Percentiles rank a stretch among this genome's conserved stretches.
Evolutionary conservation across 2,329 filamentous ascomycete genomes (phyloP).

Genomic region (Zymoseptoria passerinii): DNA sequence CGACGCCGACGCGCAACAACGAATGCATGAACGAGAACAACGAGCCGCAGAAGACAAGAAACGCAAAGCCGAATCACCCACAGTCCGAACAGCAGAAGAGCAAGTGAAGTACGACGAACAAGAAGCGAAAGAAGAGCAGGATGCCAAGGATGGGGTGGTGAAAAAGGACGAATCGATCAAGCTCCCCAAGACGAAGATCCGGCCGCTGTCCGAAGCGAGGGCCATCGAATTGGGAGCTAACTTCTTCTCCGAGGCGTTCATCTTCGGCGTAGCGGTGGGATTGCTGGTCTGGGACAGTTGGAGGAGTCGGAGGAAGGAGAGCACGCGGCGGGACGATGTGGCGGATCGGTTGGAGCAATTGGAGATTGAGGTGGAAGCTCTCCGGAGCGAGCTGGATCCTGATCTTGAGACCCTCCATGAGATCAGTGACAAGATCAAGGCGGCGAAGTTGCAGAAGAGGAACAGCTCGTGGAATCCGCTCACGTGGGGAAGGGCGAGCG

Average conservation of each 20-base stretch:
- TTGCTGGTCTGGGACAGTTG: conserved; percentile 56
- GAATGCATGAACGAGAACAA: conserved; percentile 45
- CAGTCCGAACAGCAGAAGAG: conserved; percentile 55
- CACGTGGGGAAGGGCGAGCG: conserved; percentile 18
- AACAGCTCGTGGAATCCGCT: conserved; percentile 26
- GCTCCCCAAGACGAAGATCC: conserved; percentile 40
- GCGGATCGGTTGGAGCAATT: conserved; percentile 51
- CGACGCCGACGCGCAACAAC: conserved; percentile 48
- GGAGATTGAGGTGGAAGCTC: conserved; percentile 40
- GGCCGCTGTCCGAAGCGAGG: conserved; percentile 57
- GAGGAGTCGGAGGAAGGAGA: conserved; percentile 54
- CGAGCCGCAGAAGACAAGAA: conserved; percentile 49
- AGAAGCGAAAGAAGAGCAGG: conserved; percentile 32
- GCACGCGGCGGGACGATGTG: conserved; percentile 51
- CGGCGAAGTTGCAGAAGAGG: conserved; percentile 18
- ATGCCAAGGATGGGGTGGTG: conserved; percentile 29
- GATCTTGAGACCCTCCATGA: conserved; percentile 30
- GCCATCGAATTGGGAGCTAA: conserved; percentile 62
- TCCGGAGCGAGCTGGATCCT: conserved; percentile 26
- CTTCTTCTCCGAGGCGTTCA: conserved; percentile 59
- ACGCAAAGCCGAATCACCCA: conserved; percentile 44
- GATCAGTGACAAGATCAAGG: conserved; percentile 29
- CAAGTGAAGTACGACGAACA: conserved; percentile 48
- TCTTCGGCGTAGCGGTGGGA: conserved; percentile 55
- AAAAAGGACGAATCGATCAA: conserved; percentile 36